Conservation (phyloP, 2,329 filamentous ascomycete genomes). For the Fusarium sarcochroum region DNA sequence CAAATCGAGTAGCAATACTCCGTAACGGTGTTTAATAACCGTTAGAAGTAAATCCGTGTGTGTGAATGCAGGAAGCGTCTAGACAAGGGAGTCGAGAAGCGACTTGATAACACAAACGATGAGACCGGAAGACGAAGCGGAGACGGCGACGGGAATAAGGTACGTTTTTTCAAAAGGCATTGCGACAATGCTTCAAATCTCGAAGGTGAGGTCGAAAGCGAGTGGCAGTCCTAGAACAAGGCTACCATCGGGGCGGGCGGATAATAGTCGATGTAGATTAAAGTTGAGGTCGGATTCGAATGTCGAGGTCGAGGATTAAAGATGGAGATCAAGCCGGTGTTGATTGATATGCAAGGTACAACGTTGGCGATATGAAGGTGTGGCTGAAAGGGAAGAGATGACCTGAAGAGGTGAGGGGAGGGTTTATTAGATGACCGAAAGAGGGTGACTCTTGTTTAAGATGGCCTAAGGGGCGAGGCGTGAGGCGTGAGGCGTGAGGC, state of each 20-base stretch:
- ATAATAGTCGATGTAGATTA: slow-evolving; percentile 18
- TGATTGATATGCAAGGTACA: slow-evolving; percentile 51
- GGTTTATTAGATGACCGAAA: slow-evolving; percentile 49
- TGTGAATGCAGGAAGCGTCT: slow-evolving; percentile 60
- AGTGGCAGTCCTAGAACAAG: slow-evolving; percentile 51
- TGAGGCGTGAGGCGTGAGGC: slow-evolving; percentile 51
- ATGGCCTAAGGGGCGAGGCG: slow-evolving; percentile 54
- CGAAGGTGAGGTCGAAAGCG: slow-evolving; percentile 44
- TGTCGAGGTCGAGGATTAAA: slow-evolving; percentile 32
- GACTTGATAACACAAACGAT: slow-evolving; percentile 68
- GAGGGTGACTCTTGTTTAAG: slow-evolving; percentile 54
- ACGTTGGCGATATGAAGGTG: slow-evolving; percentile 42
- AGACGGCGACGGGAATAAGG: slow-evolving; percentile 73
- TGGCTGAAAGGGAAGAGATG: slow-evolving; percentile 43
- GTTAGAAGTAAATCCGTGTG: slow-evolving; percentile 58
- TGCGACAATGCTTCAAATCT: slow-evolving; percentile 58
- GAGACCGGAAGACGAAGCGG: slow-evolving; percentile 71
- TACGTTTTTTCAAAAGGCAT: slow-evolving; percentile 71
- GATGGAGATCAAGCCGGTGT: slow-evolving; percentile 37
- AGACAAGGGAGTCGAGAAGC: slow-evolving; percentile 58
- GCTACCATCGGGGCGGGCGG: slow-evolving; percentile 53
- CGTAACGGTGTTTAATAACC: slow-evolving; percentile 56
- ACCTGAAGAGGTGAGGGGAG: slow-evolving; percentile 44
- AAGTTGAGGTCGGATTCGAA: slow-evolving; percentile 24
- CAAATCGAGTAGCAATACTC: slow-evolving; percentile 57